Percentiles rank a stretch among this genome's conserved stretches.
Evolutionary conservation across 495 filamentous ascomycete species (phyloP).

Genomic region (Clavariopsis aquatica): DNA sequence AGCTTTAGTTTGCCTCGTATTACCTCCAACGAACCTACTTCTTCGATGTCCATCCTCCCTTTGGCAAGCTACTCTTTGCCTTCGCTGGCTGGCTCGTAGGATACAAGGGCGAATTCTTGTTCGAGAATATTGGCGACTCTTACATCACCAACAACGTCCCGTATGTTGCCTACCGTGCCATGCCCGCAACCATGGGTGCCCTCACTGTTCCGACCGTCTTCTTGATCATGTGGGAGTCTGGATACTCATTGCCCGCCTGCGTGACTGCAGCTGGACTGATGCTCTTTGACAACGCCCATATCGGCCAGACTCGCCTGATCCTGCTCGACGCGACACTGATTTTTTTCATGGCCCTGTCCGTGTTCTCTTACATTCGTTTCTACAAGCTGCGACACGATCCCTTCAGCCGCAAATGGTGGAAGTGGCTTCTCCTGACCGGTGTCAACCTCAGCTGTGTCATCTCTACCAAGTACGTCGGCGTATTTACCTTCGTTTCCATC

Average conservation of each 20-base stretch:
- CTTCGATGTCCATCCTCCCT: constrained; percentile 99
- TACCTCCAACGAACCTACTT: constrained; percentile 98
- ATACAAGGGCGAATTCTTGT: constrained; percentile 95
- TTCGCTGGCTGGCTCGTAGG: constrained; percentile 94
- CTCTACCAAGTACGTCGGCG: constrained; percentile 95
- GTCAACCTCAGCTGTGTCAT: constrained; percentile 95
- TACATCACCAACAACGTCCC: constrained; percentile 97
- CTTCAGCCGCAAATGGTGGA: constrained; percentile 98
- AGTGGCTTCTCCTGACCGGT: constrained; percentile 94
- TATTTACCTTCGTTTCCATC: constrained; percentile 96
- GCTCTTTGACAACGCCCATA: constrained; percentile 96
- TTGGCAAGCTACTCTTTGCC: constrained; percentile 87
- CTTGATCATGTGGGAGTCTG: constrained; percentile 99
- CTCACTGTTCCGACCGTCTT: constrained; percentile 93
- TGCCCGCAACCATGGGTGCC: constrained; percentile 89
- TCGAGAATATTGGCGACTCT: constrained; percentile 98
- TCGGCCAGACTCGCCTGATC: constrained; percentile 94
- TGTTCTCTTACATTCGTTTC: constrained; percentile 93
- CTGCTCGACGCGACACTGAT: constrained; percentile 93
- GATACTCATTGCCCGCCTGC: constrained; percentile 91
- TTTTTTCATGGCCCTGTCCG: constrained; percentile 89
- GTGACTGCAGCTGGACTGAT: constrained; percentile 82
- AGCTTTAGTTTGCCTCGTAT: constrained; percentile 81
- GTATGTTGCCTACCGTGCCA: constrained; percentile 89
- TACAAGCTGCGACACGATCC: constrained; percentile 91